Conservation (phyloP, 2,329 filamentous ascomycete genomes). For the Pseudogymnoascus sp. region DNA sequence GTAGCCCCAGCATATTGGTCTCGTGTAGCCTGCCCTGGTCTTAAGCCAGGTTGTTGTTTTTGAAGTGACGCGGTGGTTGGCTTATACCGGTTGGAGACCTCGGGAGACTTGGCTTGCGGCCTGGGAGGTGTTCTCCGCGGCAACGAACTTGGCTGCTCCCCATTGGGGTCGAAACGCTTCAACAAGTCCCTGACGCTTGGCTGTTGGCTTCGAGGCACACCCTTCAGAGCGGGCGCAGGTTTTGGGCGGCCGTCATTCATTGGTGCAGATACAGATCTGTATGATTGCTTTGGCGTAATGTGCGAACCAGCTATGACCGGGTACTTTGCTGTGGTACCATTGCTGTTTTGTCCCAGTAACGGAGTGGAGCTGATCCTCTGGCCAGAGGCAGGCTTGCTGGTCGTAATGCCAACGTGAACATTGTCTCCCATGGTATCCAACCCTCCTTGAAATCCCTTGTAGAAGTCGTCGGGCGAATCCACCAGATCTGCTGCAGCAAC, state of each 20-base stretch:
- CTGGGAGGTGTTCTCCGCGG: background rate
- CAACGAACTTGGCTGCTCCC: constrained; percentile 24
- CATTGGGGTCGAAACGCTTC: constrained; percentile 66
- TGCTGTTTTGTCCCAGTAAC: constrained; percentile 41
- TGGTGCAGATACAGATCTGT: constrained; percentile 49
- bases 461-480: constrained; percentile 39
- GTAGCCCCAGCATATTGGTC: background rate
- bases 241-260: constrained; percentile 32
- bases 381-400: background rate
- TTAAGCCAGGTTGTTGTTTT: background rate
- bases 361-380: constrained; percentile 26
- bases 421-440: constrained; percentile 13
- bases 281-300: constrained; percentile 33
- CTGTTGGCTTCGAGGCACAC: constrained; percentile 30
- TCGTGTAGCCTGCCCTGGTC: constrained; percentile 13
- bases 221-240: constrained; percentile 20
- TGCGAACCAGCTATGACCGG: constrained; percentile 33
- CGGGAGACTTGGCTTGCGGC: background rate
- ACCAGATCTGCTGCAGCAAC: background rate
- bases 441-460: constrained; percentile 35
- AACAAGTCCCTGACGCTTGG: constrained; percentile 75
- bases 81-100: background rate
- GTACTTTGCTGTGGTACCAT: constrained; percentile 41
- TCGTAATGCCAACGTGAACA: background rate
- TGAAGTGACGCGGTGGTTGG: background rate